phyloP scores from a whole-genome alignment of 2,329 filamentous ascomycete genomes.

The Fusarium redolens region DNA sequence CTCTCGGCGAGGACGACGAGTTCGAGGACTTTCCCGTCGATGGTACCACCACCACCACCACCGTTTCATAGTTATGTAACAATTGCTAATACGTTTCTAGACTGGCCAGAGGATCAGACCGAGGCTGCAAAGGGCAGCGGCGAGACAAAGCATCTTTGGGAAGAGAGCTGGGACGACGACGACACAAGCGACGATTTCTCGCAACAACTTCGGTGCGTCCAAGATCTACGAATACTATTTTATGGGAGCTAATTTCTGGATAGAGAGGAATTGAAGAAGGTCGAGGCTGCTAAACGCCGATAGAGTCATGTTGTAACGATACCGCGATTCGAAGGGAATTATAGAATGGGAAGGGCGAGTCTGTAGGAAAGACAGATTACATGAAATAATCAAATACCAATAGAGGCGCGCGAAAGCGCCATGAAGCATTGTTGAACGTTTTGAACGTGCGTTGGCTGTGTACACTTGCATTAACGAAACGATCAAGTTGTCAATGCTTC shows the following conservation, averaged over 20 bases:
- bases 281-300: constrained; percentile 79
- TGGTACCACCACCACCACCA: constrained; percentile 64
- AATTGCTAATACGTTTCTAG: constrained; percentile 56
- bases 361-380: neutral
- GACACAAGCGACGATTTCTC: constrained; percentile 98
- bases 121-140: constrained; percentile 79
- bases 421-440: neutral
- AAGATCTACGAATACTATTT: neutral
- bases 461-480: neutral
- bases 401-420: neutral
- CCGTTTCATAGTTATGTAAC: rapidly evolving
- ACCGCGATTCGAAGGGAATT: neutral
- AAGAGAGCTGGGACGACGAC: constrained; percentile 99
- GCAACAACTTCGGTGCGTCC: constrained; percentile 85
- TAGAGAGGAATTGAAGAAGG: constrained; percentile 94
- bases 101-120: constrained; percentile 93
- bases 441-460: neutral
- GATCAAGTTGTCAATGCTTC: neutral
- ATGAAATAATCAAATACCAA: neutral
- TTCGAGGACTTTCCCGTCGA: constrained; percentile 99
- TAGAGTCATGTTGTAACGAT: constrained; percentile 41
- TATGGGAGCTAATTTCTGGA: constrained; percentile 8
- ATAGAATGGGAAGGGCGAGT: neutral
- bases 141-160: constrained; percentile 86
- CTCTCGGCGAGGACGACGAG: constrained; percentile 96